Evolutionary conservation across 2,329 filamentous ascomycete species (phyloP).

Genomic region (Diaporthe longicolla): DNA sequence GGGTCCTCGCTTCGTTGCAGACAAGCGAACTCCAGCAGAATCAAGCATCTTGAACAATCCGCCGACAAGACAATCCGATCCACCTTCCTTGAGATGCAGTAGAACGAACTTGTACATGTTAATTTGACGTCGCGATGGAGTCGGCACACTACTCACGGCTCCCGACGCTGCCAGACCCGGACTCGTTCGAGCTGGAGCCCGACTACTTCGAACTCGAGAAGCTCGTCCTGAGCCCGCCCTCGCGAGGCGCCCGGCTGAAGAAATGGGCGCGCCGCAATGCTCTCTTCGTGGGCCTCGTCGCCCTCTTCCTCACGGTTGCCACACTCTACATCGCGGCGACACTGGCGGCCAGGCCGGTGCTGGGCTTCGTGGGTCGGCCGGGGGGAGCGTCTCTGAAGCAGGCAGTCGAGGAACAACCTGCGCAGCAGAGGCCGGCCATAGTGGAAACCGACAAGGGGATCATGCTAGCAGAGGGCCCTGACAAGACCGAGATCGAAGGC

Average conservation of each 20-base stretch:
- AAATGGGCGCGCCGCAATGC: constrained; percentile 32
- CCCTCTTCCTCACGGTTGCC: constrained; percentile 35
- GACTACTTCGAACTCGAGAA: constrained; percentile 33
- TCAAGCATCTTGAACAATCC: constrained; percentile 3
- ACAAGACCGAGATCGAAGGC: constrained; percentile 1
- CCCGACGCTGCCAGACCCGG: constrained; percentile 35
- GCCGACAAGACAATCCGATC: constrained; percentile 10
- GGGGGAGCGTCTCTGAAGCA: constrained; percentile 28
- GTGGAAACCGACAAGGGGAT: constrained; percentile 11
- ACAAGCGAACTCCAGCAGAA: not conserved
- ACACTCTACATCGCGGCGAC: constrained; percentile 30
- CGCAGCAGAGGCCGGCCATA: not conserved
- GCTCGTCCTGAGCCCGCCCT: constrained; percentile 19
- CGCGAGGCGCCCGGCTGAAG: not conserved
- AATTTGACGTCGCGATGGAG: constrained; percentile 31
- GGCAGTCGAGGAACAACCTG: constrained; percentile 8
- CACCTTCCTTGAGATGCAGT: constrained; percentile 1
- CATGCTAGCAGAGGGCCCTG: constrained; percentile 8
- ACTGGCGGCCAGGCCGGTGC: constrained; percentile 10
- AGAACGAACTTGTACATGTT: not conserved
- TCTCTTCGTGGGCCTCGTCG: constrained; percentile 25
- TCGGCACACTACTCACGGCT: constrained; percentile 35
- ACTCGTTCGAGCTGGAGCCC: constrained; percentile 39
- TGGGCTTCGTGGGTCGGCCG: constrained; percentile 1
- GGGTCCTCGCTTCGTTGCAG: constrained; percentile 18